Evolutionary conservation across 2,329 filamentous ascomycete genomes (phyloP).

Genomic region (Xylaria sp.): DNA sequence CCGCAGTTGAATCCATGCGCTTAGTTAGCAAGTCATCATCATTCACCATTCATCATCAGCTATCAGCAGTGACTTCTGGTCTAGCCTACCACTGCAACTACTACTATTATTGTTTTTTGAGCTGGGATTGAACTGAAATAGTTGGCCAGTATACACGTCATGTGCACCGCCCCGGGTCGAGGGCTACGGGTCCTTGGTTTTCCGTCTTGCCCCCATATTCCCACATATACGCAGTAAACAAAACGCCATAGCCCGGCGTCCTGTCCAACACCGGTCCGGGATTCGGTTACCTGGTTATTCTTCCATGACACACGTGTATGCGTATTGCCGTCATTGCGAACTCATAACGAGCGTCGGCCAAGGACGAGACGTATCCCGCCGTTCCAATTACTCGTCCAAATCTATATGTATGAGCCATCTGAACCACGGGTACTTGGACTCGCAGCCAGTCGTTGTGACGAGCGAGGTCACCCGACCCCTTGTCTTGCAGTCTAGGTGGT

Average conservation of each 20-base stretch:
- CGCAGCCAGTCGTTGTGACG: constrained; percentile 30
- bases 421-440: constrained; percentile 30
- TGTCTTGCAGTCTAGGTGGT: constrained; percentile 23
- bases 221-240: constrained; percentile 30
- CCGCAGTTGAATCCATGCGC: constrained; percentile 23
- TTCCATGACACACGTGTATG: constrained; percentile 27
- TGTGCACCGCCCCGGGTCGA: constrained; percentile 34
- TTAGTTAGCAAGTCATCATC: constrained; percentile 29
- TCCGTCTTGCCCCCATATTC: constrained; percentile 28
- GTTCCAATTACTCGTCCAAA: constrained; percentile 16
- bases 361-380: neutral
- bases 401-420: neutral
- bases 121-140: constrained; percentile 34
- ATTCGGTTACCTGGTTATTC: constrained; percentile 20
- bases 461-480: constrained; percentile 38
- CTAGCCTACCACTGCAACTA: neutral
- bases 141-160: constrained; percentile 32
- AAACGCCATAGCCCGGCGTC: constrained; percentile 11
- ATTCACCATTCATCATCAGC: constrained; percentile 13
- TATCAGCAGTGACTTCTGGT: neutral
- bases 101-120: constrained; percentile 29
- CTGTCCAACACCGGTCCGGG: constrained; percentile 8
- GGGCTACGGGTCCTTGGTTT: constrained; percentile 25
- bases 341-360: constrained; percentile 9
- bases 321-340: neutral